Evolutionary conservation across 345 rosid genomes (phyloP), one percentile per base, ranked within the genome.

Genomic region (Lumnitzera littorea): DNA sequence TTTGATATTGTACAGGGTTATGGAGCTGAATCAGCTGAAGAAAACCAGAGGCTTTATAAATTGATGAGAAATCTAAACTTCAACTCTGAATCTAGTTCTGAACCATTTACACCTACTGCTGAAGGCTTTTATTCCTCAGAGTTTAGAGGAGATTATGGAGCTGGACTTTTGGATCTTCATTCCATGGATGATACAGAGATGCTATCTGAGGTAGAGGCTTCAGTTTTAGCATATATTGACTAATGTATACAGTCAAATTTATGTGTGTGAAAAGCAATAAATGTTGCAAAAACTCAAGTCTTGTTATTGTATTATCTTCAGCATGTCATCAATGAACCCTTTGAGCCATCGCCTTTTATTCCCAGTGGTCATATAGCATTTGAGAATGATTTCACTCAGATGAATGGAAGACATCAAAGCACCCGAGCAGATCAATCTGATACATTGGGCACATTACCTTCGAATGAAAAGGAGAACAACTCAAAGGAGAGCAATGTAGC

Each of bases 311-410:
- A 48, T 60, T 41, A 13, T 65, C 71, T 67, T 65, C 96, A 94
- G 99, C 96, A 88, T 75, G 86, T 84, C 65, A 88, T 90, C 15
- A 78, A 95, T 29, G 99, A 86, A 71, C 95, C 98, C 59, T 89
- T 92, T 72, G 90, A 92, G 79, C 89, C 90, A 73, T 90, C 96
- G 1, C 97, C 97, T 20, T 83, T 87, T 73, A 71, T 88, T 83
- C 85, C 96, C 59, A 83, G 76, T 74, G 78, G 70, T 65, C 72
- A 78, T 41, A 78, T 80, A 75, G 91, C 77, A 50, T 76, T 81
- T 67, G 96, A 90, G 70, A 72, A 74, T 71, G 99, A 84, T 52
- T 83, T 81, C 61, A 78, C 67, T 67, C 56, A 74, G 78, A 74
- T 80, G 43, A 63, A 71, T 60, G 69, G 67, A 56, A 55, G 61